Conservation (phyloP, 495 filamentous ascomycete genomes). For the Rostrohypoxylon terebratum region DNA sequence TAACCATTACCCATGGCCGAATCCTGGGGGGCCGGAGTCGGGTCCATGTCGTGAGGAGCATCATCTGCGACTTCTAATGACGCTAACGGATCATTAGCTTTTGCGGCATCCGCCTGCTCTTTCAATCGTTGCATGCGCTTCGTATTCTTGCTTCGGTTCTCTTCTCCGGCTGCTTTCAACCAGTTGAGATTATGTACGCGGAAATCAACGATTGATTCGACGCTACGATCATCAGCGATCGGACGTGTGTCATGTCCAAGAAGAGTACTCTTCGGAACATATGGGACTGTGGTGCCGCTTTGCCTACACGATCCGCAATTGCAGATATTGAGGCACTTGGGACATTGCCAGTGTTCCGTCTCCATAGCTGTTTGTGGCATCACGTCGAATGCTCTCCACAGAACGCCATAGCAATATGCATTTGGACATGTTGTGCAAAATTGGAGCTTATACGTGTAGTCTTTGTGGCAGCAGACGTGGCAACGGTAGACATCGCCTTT, state of each 20-base stretch:
- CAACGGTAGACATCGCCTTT: constrained; percentile 67
- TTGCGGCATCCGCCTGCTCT: constrained; percentile 65
- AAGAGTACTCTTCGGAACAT: constrained; percentile 82
- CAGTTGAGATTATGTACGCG: constrained; percentile 82
- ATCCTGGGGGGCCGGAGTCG: constrained; percentile 50
- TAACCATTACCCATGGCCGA: constrained; percentile 48
- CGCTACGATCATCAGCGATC: constrained; percentile 87
- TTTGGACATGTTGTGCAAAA: constrained; percentile 78
- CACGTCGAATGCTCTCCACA: constrained; percentile 90
- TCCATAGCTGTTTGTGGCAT: constrained; percentile 84
- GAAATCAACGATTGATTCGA: constrained; percentile 89
- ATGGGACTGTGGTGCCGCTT: constrained; percentile 63
- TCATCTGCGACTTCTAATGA: constrained; percentile 45
- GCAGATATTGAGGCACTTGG: constrained; percentile 84
- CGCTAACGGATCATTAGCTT: constrained; percentile 56
- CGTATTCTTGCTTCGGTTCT: constrained; percentile 61
- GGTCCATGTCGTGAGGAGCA: constrained; percentile 50
- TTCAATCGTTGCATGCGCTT: constrained; percentile 63
- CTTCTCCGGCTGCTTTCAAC: constrained; percentile 68
- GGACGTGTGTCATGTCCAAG: constrained; percentile 90
- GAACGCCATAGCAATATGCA: constrained; percentile 86
- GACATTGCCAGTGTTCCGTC: constrained; percentile 83
- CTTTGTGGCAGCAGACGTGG: constrained; percentile 82
- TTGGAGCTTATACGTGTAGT: constrained; percentile 83
- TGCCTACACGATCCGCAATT: constrained; percentile 82